These are phyloP conservation scores for Elaeis oleifera DNA, from an alignment of 202 grass and related monocot species.

Conservation along the genomic window DNA sequence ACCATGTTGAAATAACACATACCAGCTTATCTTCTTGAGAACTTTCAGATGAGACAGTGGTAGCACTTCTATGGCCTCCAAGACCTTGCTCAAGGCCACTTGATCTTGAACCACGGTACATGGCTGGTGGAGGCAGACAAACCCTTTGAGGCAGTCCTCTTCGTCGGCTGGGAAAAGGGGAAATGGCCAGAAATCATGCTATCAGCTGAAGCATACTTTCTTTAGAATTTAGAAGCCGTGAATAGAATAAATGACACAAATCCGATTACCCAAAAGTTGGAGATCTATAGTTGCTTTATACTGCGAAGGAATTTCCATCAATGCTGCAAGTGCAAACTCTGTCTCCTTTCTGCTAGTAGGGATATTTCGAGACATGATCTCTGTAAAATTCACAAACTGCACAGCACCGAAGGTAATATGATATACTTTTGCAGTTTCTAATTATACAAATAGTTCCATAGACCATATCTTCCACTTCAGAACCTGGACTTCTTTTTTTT, in stretches of 20 bases:
- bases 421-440: neutral
- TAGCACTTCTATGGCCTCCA: slow-evolving; percentile 22
- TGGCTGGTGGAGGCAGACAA: slow-evolving; percentile 60
- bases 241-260: slow-evolving; percentile 15
- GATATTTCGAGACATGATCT: slow-evolving; percentile 89
- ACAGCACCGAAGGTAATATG: slow-evolving; percentile 12
- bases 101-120: slow-evolving; percentile 51
- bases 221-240: slow-evolving; percentile 4
- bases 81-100: slow-evolving; percentile 41
- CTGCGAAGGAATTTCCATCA: slow-evolving; percentile 94
- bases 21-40: slow-evolving; percentile 57
- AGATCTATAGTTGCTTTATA: slow-evolving; percentile 96
- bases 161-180: slow-evolving; percentile 39
- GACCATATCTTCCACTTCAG: neutral
- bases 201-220: no score
- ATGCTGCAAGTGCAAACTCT: slow-evolving; percentile 79
- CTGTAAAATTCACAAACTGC: slow-evolving; percentile 98
- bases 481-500: no score
- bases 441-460: no score
- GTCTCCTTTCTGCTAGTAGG: slow-evolving; percentile 67
- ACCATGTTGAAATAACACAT: neutral
- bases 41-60: slow-evolving; percentile 41
- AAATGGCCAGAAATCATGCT: no score
- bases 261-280: slow-evolving; percentile 64
- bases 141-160: slow-evolving; percentile 52